Evolutionary conservation across 1,139 yeast genomes (phyloP).

Genomic region (Taphrina confusa): DNA sequence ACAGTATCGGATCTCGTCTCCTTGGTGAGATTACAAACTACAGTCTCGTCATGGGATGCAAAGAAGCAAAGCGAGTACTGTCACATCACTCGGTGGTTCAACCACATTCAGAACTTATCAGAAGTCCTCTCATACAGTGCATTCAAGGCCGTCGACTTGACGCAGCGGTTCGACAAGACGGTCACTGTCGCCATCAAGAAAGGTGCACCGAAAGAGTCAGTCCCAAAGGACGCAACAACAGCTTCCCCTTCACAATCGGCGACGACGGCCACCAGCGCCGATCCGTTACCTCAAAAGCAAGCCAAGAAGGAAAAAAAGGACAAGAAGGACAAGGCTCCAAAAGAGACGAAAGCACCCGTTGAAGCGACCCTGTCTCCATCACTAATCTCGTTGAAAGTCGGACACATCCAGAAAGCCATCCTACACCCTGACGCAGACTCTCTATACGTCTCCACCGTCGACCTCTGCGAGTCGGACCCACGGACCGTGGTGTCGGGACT

Average conservation of each 20-base stretch:
- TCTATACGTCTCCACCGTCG: conserved; percentile 91
- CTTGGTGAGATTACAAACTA: conserved; percentile 63
- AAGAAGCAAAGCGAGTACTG: conserved; percentile 61
- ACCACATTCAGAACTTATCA: conserved; percentile 65
- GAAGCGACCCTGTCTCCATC: conserved; percentile 54
- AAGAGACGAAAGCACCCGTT: conserved; percentile 11
- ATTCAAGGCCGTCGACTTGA: background rate
- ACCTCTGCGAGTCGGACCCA: conserved; percentile 93
- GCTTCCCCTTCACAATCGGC: conserved; percentile 22
- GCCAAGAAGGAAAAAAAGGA: conserved; percentile 64
- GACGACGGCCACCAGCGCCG: conserved; percentile 21
- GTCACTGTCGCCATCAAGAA: conserved; percentile 31
- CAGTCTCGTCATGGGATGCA: conserved; percentile 59
- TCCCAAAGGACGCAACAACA: conserved; percentile 24
- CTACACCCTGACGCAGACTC: conserved; percentile 99
- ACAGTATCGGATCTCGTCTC: conserved; percentile 68
- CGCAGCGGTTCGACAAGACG: conserved; percentile 6
- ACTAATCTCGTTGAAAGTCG: conserved; percentile 82
- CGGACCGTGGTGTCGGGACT: conserved; percentile 97
- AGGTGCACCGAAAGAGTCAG: conserved; percentile 27
- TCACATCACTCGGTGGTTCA: conserved; percentile 91
- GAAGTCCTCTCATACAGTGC: conserved; percentile 6
- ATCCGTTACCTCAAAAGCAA: conserved; percentile 42
- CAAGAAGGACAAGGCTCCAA: conserved; percentile 46
- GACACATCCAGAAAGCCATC: conserved; percentile 92